Evolutionary conservation across 805 yeast genomes (phyloP).

Genomic region (Lachancea sp.): DNA sequence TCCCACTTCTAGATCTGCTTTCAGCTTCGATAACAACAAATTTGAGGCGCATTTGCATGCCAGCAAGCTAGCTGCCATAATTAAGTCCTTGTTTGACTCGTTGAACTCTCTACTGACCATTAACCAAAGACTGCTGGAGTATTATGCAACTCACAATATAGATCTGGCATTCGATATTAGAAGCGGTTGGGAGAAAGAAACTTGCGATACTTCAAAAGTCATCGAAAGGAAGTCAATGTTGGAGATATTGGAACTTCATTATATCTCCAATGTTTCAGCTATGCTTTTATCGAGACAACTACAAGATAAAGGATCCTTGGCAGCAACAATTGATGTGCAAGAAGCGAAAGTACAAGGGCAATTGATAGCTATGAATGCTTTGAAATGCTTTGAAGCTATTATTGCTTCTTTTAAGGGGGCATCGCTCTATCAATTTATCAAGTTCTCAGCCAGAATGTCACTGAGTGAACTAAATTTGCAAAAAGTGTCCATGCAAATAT

Average conservation of each 20-base stretch:
- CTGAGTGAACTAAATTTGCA: slow-evolving; percentile 34
- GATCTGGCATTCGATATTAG: background rate
- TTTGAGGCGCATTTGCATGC: slow-evolving; percentile 8
- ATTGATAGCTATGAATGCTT: slow-evolving; percentile 20
- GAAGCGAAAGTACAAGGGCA: slow-evolving; percentile 17
- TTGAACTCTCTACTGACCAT: slow-evolving; percentile 14
- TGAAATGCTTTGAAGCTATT: slow-evolving; percentile 31
- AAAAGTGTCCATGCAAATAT: slow-evolving; percentile 23
- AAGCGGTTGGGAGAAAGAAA: background rate
- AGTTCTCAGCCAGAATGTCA: slow-evolving; percentile 32
- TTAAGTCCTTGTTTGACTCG: slow-evolving; percentile 15
- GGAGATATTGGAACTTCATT: slow-evolving; percentile 18
- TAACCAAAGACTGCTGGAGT: slow-evolving; percentile 15
- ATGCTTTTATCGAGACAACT: slow-evolving; percentile 21
- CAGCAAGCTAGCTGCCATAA: slow-evolving; percentile 6
- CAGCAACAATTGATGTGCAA: slow-evolving; percentile 12
- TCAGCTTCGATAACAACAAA: slow-evolving; percentile 19
- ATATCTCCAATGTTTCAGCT: slow-evolving; percentile 19
- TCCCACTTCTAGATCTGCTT: slow-evolving; percentile 29
- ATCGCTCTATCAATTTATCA: slow-evolving; percentile 33
- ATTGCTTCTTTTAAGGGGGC: slow-evolving; percentile 34
- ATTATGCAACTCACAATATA: slow-evolving; percentile 11
- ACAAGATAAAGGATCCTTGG: slow-evolving; percentile 1
- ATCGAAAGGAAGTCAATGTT: slow-evolving; percentile 1
- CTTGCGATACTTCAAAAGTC: background rate